These are phyloP conservation scores for Uronychia setigera DNA, from an alignment of 73 alveolate genomes.

Conservation along the genomic window DNA sequence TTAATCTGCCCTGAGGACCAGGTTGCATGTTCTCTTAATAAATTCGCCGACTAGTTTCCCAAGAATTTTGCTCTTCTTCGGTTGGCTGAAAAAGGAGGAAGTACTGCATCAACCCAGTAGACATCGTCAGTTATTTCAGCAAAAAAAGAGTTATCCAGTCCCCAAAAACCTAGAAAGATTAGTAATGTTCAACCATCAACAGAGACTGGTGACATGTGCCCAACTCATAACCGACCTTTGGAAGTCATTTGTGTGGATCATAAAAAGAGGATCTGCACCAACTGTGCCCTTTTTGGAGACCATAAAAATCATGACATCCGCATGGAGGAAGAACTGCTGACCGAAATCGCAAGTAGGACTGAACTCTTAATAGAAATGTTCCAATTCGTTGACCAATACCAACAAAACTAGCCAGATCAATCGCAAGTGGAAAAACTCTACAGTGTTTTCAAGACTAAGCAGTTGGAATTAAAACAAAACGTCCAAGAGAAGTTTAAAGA, in stretches of 20 bases:
- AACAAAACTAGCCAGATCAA: background rate
- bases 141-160: too few relatives aligned
- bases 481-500: constrained; percentile 57
- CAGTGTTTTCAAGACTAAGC: constrained; percentile 34
- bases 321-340: constrained; percentile 74
- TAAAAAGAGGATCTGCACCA: constrained; percentile 74
- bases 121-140: too few relatives aligned
- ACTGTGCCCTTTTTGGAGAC: constrained; percentile 86
- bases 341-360: constrained; percentile 74
- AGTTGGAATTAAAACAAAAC: constrained; percentile 30
- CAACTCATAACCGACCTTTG: constrained; percentile 37
- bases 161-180: too few relatives aligned
- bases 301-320: constrained; percentile 87
- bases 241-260: constrained; percentile 87
- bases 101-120: too few relatives aligned
- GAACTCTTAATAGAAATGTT: constrained; percentile 69
- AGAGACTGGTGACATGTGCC: constrained; percentile 30
- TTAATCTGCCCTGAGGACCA: constrained; percentile 43
- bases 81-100: constrained; percentile 5
- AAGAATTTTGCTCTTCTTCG: constrained; percentile 13
- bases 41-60: constrained; percentile 31
- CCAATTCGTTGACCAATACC: constrained; percentile 46
- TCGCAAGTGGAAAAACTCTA: constrained; percentile 21
- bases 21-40: constrained; percentile 15
- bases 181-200: too few relatives aligned